phyloP scores from a whole-genome alignment of 2,329 filamentous ascomycete genomes.

The Ophiognomonia clavigignenti-juglandacearum region DNA sequence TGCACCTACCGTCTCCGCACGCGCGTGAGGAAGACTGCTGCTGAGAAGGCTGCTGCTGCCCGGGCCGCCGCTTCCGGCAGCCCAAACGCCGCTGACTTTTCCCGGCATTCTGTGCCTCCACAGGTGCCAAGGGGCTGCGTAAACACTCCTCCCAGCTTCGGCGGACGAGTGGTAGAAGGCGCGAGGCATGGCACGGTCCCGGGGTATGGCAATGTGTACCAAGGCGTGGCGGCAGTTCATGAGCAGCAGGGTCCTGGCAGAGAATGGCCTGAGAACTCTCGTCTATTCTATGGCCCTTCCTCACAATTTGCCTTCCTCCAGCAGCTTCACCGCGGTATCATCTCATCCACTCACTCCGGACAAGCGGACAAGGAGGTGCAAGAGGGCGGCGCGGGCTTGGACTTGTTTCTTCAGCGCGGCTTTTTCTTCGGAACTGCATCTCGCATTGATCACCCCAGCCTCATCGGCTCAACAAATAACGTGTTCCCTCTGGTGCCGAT shows the following conservation, averaged over 20 bases:
- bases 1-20: slow-evolving; percentile 17
- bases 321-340: slow-evolving; percentile 24
- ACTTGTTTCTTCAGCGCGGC: slow-evolving; percentile 25
- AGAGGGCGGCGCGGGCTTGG: slow-evolving; percentile 23
- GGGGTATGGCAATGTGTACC: slow-evolving; percentile 10
- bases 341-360: slow-evolving; percentile 17
- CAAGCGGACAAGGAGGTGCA: slow-evolving; percentile 18
- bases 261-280: slow-evolving; percentile 9
- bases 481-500: slow-evolving; percentile 13
- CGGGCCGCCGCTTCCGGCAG: not conserved
- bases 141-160: not conserved
- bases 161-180: not conserved
- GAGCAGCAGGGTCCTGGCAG: slow-evolving; percentile 8
- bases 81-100: not conserved
- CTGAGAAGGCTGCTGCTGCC: slow-evolving; percentile 1
- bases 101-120: not conserved
- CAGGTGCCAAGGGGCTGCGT: not conserved
- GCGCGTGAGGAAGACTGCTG: slow-evolving; percentile 13
- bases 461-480: slow-evolving; percentile 4
- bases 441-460: slow-evolving; percentile 15
- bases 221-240: slow-evolving; percentile 14
- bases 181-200: slow-evolving; percentile 1
- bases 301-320: slow-evolving; percentile 25
- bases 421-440: slow-evolving; percentile 27
- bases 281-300: slow-evolving; percentile 13